A percentile compares a stretch with the other conserved stretches of the same genome.
Evolutionary conservation across 495 filamentous ascomycete genomes (phyloP).

Genomic region (Rhypophila decipiens): DNA sequence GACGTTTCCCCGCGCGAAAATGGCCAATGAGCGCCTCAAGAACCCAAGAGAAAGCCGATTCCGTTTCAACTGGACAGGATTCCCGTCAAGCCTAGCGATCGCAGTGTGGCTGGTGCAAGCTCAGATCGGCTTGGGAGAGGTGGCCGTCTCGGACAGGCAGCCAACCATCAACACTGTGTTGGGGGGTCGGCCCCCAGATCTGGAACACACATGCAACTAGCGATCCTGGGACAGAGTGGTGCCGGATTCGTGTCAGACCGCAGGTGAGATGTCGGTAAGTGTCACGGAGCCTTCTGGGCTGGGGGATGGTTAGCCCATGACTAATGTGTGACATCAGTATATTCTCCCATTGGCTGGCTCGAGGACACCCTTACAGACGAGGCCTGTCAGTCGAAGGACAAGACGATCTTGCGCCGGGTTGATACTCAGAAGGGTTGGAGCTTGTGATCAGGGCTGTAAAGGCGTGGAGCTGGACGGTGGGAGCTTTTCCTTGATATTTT

Average conservation of each 20-base stretch:
- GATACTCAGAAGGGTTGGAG: not conserved
- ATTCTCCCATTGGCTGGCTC: conserved; percentile 21
- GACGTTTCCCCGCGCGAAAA: conserved; percentile 8
- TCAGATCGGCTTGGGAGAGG: not conserved
- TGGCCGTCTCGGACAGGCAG: not conserved
- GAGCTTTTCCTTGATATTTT: no score
- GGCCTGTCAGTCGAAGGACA: not conserved
- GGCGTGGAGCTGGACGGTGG: no score
- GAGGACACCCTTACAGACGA: not conserved
- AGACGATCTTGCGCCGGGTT: no score
- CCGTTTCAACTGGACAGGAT: not conserved
- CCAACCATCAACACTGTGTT: not conserved
- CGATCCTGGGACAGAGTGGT: not conserved
- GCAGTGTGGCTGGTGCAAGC: not conserved
- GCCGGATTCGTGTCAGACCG: not conserved
- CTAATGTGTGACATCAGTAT: conserved; percentile 17
- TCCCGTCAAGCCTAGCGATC: not conserved
- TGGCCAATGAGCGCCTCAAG: conserved; percentile 11
- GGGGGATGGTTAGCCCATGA: conserved; percentile 11
- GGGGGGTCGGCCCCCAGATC: not conserved
- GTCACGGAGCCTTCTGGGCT: conserved; percentile 1
- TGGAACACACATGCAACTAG: conserved; percentile 1
- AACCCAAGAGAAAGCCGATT: not conserved
- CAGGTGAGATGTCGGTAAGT: not conserved
- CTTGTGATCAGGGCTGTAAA: no score